Conservation (phyloP, 441 rosid genomes). For the Pelargonium citronellum region DNA sequence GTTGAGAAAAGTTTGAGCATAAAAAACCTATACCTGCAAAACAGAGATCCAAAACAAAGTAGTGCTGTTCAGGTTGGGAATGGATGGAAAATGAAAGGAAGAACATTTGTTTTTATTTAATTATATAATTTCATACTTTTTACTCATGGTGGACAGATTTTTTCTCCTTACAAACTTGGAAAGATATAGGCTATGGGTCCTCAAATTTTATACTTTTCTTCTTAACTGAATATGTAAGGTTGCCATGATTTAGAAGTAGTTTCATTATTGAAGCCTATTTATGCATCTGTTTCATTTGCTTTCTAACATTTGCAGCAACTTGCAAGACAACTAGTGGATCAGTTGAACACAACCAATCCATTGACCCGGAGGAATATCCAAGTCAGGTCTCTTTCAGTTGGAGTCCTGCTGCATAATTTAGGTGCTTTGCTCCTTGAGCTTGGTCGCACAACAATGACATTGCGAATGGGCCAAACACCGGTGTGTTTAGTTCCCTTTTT, state of each 20-base stretch:
- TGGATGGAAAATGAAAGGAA: no score
- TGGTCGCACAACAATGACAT: slow-evolving; percentile 34
- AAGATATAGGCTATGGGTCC: not conserved
- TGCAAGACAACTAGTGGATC: slow-evolving; percentile 28
- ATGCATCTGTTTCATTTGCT: not conserved
- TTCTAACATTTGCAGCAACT: slow-evolving; percentile 25
- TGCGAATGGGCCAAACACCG: slow-evolving; percentile 36
- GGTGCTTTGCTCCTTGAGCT: slow-evolving; percentile 37
- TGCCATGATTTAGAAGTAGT: not conserved
- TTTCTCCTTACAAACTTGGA: not conserved
- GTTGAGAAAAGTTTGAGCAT: no score
- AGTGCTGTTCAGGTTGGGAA: no score
- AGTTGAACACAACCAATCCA: slow-evolving; percentile 29
- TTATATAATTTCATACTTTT: no score
- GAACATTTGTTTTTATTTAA: not conserved
- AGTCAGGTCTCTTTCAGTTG: slow-evolving; percentile 24
- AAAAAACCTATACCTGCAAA: no score
- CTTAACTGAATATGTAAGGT: not conserved
- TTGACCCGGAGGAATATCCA: slow-evolving; percentile 23
- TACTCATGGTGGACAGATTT: no score
- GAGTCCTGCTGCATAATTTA: slow-evolving; percentile 31
- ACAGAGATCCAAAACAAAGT: no score
- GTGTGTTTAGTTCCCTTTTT: slow-evolving; percentile 23
- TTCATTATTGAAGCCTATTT: not conserved
- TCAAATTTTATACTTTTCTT: not conserved